Base-by-base conservation (phyloP, 352 stramenopile genomes). In the Elongisporangium senticosum region DNA sequence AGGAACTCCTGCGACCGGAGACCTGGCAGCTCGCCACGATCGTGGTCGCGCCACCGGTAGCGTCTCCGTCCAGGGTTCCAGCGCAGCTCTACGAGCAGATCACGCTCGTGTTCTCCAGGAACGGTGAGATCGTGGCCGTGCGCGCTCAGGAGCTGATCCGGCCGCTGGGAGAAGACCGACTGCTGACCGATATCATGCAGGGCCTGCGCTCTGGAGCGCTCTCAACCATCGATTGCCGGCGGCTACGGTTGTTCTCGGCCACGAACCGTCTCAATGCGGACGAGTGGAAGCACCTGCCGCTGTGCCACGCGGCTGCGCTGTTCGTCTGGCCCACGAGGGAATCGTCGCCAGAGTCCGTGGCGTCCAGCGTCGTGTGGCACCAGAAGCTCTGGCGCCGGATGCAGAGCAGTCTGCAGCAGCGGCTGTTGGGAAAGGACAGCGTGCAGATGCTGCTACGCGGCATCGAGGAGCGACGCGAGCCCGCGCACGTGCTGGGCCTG, bases 391-490 rank as follows among this genome's bases (percentile, higher is more conserved):
- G 86, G 28, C 65, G 53, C 21, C 66, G 68, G 19, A 63, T 83
- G 10, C 76, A 89, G 54, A 63, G 68, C 10, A 53, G 62, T 17
- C 62, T 89, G 55, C 72, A 83, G 55, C 72, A 80, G 55, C 76
- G 76, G 4, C 55, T 89, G 4, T 48, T 87, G 39, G 67, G 68
- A 51, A 89, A 84, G 48, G 74, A 86, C 20, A 87, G 74, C 57
- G 54, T 89, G 5, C 77, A 86, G 56, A 66, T 65, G 14, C 53
- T 87, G 48, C 68, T 81, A 37, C 72, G 69, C 28, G 39, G 47
- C 21, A 59, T 71, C 0, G 63, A 83, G 20, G 78, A 88, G 48
- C 69, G 72, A 52, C 74, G 68, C 47, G 70, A 59, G 4, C 59
- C 75, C 0, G 49, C 62, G 2, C 33, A 72, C 21, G 68, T 63